Percentiles rank a stretch among this genome's conserved stretches.
These are phyloP conservation scores for Haplographium delicatum DNA, from an alignment of 495 filamentous ascomycete genomes.

Conservation along the genomic window DNA sequence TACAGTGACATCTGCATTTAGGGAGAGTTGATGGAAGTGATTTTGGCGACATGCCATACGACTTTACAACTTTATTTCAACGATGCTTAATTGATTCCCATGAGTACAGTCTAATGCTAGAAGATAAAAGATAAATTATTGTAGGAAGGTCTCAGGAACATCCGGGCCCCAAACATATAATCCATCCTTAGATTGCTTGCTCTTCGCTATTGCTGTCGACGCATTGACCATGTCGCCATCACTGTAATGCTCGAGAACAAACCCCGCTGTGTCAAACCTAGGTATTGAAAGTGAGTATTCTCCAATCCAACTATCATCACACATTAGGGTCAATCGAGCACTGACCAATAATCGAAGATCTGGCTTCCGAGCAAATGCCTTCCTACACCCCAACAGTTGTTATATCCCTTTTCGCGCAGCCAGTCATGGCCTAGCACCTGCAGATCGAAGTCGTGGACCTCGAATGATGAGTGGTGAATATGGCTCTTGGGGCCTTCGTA, in stretches of 20 bases:
- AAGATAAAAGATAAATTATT: too few species aligned
- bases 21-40: too few species aligned
- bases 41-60: too few species aligned
- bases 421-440: slow-evolving; percentile 71
- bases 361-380: slow-evolving; percentile 62
- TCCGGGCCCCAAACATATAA: slow-evolving; percentile 44
- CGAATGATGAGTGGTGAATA: slow-evolving; percentile 69
- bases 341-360: slow-evolving; percentile 70
- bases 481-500: slow-evolving; percentile 47
- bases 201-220: slow-evolving; percentile 40
- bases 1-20: too few species aligned
- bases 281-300: too few species aligned
- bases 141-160: slow-evolving; percentile 17
- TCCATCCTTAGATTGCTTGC: slow-evolving; percentile 38
- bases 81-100: too few species aligned
- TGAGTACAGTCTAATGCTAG: too few species aligned
- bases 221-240: slow-evolving; percentile 67
- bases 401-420: slow-evolving; percentile 57
- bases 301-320: too few species aligned
- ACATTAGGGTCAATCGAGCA: slow-evolving; percentile 20
- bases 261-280: slow-evolving; percentile 57
- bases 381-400: slow-evolving; percentile 67
- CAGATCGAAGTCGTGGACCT: slow-evolving; percentile 72
- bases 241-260: slow-evolving; percentile 61
- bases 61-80: too few species aligned